phyloP scores from a whole-genome alignment of 2,329 filamentous ascomycete genomes.

The Teratosphaeria pseudoeucalypti region DNA sequence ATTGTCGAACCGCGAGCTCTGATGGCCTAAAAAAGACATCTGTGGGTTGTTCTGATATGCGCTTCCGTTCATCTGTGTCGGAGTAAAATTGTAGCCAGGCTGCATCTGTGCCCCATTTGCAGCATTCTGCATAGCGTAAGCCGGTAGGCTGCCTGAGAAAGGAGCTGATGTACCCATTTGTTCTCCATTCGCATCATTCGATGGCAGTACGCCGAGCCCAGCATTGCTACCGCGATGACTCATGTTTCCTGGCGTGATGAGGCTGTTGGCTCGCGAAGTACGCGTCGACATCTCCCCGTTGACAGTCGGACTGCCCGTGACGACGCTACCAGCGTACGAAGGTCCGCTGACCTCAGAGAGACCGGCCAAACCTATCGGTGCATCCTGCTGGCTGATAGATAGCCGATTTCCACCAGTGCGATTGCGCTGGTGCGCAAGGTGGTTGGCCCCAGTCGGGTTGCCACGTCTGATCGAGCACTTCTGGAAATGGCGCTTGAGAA shows the following conservation, averaged over 20 bases:
- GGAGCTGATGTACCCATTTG: slow-evolving; percentile 20
- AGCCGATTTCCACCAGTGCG: slow-evolving; percentile 37
- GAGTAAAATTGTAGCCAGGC: slow-evolving; percentile 21
- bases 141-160: slow-evolving; percentile 21
- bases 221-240: slow-evolving; percentile 24
- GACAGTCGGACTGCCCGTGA: slow-evolving; percentile 25
- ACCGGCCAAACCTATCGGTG: slow-evolving; percentile 26
- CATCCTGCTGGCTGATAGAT: slow-evolving; percentile 27
- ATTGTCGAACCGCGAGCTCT: slow-evolving; percentile 28
- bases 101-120: slow-evolving; percentile 18
- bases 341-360: slow-evolving; percentile 12
- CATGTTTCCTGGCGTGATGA: slow-evolving; percentile 32
- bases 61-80: slow-evolving; percentile 20
- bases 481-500: slow-evolving; percentile 96
- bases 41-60: slow-evolving; percentile 20
- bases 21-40: slow-evolving; percentile 29
- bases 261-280: slow-evolving; percentile 39
- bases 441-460: slow-evolving; percentile 88
- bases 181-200: slow-evolving; percentile 18
- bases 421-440: slow-evolving; percentile 62
- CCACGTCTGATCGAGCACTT: slow-evolving; percentile 96
- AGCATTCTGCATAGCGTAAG: slow-evolving; percentile 25
- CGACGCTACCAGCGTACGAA: slow-evolving; percentile 15
- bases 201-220: slow-evolving; percentile 23
- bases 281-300: slow-evolving; percentile 35